These are phyloP conservation scores for Amanita inopinata DNA, from an alignment of 768 basidiomycete species.

Conservation along the genomic window DNA sequence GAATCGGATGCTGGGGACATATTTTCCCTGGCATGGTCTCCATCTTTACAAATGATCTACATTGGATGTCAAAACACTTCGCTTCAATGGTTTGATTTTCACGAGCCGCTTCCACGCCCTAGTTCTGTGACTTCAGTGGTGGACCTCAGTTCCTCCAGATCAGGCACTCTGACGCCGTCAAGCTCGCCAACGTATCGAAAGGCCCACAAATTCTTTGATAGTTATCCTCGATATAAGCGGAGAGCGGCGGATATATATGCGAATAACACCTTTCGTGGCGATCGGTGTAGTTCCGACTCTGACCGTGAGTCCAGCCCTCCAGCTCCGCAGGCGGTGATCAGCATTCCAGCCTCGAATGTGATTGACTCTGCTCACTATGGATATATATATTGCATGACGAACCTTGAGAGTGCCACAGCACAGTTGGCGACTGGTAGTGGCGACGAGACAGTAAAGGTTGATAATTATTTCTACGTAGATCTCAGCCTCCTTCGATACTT, in stretches of 20 bases:
- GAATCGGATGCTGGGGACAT: constrained; percentile 82
- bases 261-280: constrained; percentile 33
- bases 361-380: constrained; percentile 90
- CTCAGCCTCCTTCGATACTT: background rate
- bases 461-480: constrained; percentile 1
- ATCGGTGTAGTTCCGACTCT: constrained; percentile 24
- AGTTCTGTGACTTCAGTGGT: constrained; percentile 13
- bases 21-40: constrained; percentile 76
- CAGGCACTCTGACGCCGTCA: constrained; percentile 29
- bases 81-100: constrained; percentile 78
- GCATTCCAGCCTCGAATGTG: constrained; percentile 60
- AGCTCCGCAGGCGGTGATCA: constrained; percentile 31
- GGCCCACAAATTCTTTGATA: constrained; percentile 88
- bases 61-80: constrained; percentile 92
- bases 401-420: constrained; percentile 21
- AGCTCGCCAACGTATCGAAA: constrained; percentile 27
- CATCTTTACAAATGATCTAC: constrained; percentile 59
- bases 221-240: constrained; percentile 66
- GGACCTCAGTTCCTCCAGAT: constrained; percentile 13
- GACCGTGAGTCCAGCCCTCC: constrained; percentile 20
- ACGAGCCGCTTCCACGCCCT: constrained; percentile 12
- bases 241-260: constrained; percentile 61
- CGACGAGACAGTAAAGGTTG: constrained; percentile 81
- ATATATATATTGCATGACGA: constrained; percentile 78
- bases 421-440: constrained; percentile 82